These are phyloP conservation scores for Xylaria sp. DNA, from an alignment of 2,329 filamentous ascomycete species.

Conservation along the genomic window DNA sequence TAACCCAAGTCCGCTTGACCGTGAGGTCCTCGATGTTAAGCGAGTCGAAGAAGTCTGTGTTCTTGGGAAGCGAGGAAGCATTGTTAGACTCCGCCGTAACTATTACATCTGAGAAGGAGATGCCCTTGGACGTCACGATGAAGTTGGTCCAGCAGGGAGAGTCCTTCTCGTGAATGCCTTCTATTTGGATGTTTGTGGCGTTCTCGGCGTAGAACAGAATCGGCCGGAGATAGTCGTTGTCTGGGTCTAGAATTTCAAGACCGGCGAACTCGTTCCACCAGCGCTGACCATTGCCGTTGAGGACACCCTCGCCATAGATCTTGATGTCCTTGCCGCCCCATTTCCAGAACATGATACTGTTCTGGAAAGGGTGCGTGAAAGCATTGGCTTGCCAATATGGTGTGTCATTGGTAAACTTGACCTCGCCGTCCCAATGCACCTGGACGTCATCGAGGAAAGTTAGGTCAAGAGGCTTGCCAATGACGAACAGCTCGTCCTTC, in stretches of 20 bases:
- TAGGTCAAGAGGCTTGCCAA: constrained; percentile 68
- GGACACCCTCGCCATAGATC: constrained; percentile 66
- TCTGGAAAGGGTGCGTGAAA: constrained; percentile 57
- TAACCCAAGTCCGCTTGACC: constrained; percentile 62
- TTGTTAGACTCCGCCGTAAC: constrained; percentile 64
- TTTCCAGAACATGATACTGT: constrained; percentile 70
- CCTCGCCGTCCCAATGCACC: constrained; percentile 67
- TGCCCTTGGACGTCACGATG: constrained; percentile 65
- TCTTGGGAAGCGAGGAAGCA: constrained; percentile 61
- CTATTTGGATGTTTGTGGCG: constrained; percentile 66
- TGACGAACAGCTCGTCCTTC: constrained; percentile 65
- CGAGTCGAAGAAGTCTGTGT: constrained; percentile 72
- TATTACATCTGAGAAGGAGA: constrained; percentile 64
- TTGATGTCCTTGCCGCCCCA: constrained; percentile 71
- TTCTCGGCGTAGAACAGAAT: constrained; percentile 72
- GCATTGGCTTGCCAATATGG: constrained; percentile 57
- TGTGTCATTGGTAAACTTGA: constrained; percentile 59
- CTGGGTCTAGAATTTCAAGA: constrained; percentile 60
- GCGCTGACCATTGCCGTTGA: constrained; percentile 65
- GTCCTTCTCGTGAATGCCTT: constrained; percentile 69
- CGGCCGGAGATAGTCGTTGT: constrained; percentile 67
- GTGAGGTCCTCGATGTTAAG: constrained; percentile 65
- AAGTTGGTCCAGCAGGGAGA: constrained; percentile 74
- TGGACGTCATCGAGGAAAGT: constrained; percentile 68
- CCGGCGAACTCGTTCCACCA: constrained; percentile 58